A percentile compares a stretch with the other conserved stretches of the same genome.
Evolutionary conservation across 2,329 filamentous ascomycete genomes (phyloP).

Genomic region (Cladosporium halotolerans): DNA sequence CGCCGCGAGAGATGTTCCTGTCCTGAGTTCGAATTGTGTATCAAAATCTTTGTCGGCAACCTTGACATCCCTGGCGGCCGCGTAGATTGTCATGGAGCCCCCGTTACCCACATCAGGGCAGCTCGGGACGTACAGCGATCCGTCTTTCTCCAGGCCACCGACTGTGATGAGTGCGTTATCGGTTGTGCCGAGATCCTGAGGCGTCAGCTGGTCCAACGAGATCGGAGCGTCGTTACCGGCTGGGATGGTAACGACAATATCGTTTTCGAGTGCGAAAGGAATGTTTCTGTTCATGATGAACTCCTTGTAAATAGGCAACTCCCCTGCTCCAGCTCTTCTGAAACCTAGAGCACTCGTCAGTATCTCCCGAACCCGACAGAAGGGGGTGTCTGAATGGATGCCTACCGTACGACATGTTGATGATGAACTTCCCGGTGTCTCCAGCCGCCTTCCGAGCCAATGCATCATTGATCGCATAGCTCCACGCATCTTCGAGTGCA

Average conservation of each 20-base stretch:
- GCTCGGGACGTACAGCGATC: not conserved
- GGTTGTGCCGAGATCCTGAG: not conserved
- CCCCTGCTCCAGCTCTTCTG: not conserved
- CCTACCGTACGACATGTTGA: conserved; percentile 5
- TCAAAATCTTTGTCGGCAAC: not conserved
- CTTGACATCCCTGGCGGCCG: not conserved
- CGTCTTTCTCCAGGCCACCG: not conserved
- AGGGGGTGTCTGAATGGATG: too few relatives aligned
- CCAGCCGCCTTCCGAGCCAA: not conserved
- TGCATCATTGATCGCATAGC: conserved; percentile 2
- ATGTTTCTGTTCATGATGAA: conserved; percentile 4
- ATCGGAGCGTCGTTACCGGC: not conserved
- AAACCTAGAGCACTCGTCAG: not conserved
- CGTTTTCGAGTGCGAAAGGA: not conserved
- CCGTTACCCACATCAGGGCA: not conserved
- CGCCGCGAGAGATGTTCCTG: not conserved
- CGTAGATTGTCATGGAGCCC: not conserved
- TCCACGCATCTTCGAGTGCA: conserved; percentile 1
- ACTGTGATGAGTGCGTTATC: conserved; percentile 2
- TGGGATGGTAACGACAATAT: not conserved
- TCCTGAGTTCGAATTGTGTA: not conserved
- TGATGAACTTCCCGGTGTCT: not conserved
- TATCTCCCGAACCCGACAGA: too few relatives aligned
- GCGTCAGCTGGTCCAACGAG: not conserved
- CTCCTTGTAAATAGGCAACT: not conserved